Base-by-base conservation (phyloP, 148 eudicot species). In the Camellia granthamiana region DNA sequence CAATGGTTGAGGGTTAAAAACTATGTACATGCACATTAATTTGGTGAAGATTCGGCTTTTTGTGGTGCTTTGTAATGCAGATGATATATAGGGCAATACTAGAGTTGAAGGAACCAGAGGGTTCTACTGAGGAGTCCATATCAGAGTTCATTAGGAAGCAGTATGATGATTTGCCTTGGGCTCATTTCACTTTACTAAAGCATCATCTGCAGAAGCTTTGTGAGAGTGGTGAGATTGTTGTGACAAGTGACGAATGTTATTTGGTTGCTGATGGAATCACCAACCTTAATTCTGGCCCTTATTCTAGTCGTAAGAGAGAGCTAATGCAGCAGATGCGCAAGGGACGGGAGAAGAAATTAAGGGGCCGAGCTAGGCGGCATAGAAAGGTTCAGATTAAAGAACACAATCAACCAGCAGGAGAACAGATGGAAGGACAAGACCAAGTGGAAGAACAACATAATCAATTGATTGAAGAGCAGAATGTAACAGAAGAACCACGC, bases 191-290 rank as follows among this genome's bases (percentile, higher is more conserved):
- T 42, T 74, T 56, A 14, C 65, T 74, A 8, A 74, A 74, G n/a
- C 77, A 74, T 58, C 64, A 74, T 56, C 77, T 74, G 13, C 23
- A 58, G 77, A 74, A 74, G 64, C 77, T 74, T 58, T 74, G 65
- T 74, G 65, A 58, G 21, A 52, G 51, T 58, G 77, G 77, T 44
- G 77, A 74, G 65, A 74, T 74, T 52, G 51, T 58, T 74, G 23
- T 74, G 65, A 74, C 64, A 8, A 58, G 64, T 56, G 14, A 41
- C 18, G 10, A 74, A 3, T 11, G 64, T 4, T 74, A 74, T 58
- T 58, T 74, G 65, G 23, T 56, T 74, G 21, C 65, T 41, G 77
- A 56, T 58, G 77, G 65, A 74, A 74, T 16, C n/a, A 30, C 21
- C 14, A 15, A 38, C 46, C 63, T 38, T 55, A 58, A 13, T 14